Conservation (phyloP, 2,329 filamentous ascomycete genomes). For the Stachybotrys echinatus region DNA sequence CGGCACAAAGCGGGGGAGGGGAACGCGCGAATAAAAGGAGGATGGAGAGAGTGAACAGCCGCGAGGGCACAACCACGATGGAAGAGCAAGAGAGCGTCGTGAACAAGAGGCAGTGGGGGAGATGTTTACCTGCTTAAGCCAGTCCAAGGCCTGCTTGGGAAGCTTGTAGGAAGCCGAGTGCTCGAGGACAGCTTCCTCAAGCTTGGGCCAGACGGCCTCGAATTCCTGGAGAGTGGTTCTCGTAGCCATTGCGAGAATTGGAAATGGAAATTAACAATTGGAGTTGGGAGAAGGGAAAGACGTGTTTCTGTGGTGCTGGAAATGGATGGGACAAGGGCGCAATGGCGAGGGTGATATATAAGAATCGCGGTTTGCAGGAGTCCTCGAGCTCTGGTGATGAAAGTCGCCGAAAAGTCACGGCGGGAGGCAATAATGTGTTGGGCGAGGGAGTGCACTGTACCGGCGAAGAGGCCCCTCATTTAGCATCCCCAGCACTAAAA, state of each 20-base stretch:
- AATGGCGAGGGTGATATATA: background rate
- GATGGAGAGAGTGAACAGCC: conserved; percentile 11
- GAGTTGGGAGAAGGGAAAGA: background rate
- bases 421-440: background rate
- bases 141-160: conserved; percentile 72
- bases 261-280: background rate
- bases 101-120: background rate
- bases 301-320: background rate
- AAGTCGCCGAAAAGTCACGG: background rate
- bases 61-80: background rate
- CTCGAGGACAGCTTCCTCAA: conserved; percentile 75
- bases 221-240: conserved; percentile 79
- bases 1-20: background rate
- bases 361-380: background rate
- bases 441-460: background rate
- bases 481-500: background rate
- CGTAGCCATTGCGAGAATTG: conserved; percentile 49
- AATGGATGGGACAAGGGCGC: background rate
- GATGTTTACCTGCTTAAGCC: conserved; percentile 70
- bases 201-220: conserved; percentile 81
- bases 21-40: conserved; percentile 6
- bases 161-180: conserved; percentile 79
- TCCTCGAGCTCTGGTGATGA: background rate
- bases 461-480: background rate
- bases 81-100: background rate